Conservation (phyloP, 257 asterid genomes). For the Echites panduratus region DNA sequence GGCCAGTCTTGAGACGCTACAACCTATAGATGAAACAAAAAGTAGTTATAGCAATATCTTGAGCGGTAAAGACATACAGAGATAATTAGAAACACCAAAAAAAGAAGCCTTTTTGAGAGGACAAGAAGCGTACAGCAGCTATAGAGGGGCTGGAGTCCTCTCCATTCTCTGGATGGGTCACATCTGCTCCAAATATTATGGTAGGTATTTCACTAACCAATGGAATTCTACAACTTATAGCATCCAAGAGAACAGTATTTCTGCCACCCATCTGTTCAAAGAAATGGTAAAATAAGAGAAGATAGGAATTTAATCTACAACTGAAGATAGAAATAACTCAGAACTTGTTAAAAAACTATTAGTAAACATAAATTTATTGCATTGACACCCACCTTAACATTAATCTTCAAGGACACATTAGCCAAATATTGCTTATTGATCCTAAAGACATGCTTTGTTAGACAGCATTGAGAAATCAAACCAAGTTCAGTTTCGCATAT, state of each 20-base stretch:
- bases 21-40: conserved; percentile 39
- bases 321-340: neutral
- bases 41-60: neutral
- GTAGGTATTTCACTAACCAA: conserved; percentile 96
- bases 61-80: conserved; percentile 1
- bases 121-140: conserved; percentile 68
- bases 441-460: conserved; percentile 93
- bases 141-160: conserved; percentile 97
- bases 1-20: conserved; percentile 99
- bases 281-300: neutral
- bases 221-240: conserved; percentile 90
- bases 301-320: neutral
- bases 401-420: conserved; percentile 91
- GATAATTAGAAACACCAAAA: neutral
- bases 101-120: neutral
- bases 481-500: conserved; percentile 99
- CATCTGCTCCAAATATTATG: conserved; percentile 97
- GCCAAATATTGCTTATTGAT: conserved; percentile 97
- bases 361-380: neutral
- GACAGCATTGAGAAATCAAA: conserved; percentile 87
- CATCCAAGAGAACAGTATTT: conserved; percentile 83
- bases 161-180: conserved; percentile 98
- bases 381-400: conserved; percentile 83
- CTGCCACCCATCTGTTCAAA: conserved; percentile 94
- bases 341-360: neutral